A percentile compares a stretch with the other conserved stretches of the same genome.
These are phyloP conservation scores for Yamadazyma insecticola DNA, from an alignment of 805 yeast genomes.

Conservation along the genomic window DNA sequence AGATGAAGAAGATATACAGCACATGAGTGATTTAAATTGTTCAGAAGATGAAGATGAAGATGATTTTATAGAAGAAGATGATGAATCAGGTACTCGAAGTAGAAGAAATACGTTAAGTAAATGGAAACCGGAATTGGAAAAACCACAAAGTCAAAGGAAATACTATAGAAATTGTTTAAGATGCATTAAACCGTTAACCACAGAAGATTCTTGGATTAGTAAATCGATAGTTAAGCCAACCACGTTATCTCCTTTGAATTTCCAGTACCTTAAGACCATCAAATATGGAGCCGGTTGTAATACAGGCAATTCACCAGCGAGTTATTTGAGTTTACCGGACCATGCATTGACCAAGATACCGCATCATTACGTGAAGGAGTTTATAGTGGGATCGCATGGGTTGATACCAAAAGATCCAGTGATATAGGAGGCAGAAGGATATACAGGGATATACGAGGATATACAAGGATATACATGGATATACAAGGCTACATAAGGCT, in stretches of 20 bases:
- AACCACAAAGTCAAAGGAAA: constrained; percentile 26
- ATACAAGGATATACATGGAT: too few species aligned
- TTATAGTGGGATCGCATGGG: constrained; percentile 32
- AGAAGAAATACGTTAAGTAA: constrained; percentile 18
- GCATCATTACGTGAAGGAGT: constrained; percentile 30
- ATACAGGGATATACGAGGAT: too few species aligned
- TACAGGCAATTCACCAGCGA: neutral
- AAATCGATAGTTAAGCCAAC: constrained; percentile 40
- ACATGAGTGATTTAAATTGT: too few species aligned
- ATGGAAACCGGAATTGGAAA: constrained; percentile 45
- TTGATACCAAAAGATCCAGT: constrained; percentile 25
- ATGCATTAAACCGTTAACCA: constrained; percentile 51
- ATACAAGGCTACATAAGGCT: neutral
- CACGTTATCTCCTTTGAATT: constrained; percentile 22
- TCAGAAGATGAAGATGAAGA: constrained; percentile 10
- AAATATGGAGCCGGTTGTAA: constrained; percentile 10
- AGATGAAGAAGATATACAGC: constrained; percentile 4
- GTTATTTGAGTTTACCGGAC: too few species aligned
- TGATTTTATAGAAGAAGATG: constrained; percentile 2
- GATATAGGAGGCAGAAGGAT: too few species aligned
- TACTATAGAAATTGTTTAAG: constrained; percentile 49
- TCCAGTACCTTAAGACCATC: constrained; percentile 16
- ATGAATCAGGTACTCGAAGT: too few species aligned
- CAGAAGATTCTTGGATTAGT: constrained; percentile 52
- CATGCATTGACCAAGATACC: constrained; percentile 18